Evolutionary conservation across 2,329 filamentous ascomycete species (phyloP), one percentile per base, ranked within the genome.

Genomic region (Sporothrix brasiliensis): DNA sequence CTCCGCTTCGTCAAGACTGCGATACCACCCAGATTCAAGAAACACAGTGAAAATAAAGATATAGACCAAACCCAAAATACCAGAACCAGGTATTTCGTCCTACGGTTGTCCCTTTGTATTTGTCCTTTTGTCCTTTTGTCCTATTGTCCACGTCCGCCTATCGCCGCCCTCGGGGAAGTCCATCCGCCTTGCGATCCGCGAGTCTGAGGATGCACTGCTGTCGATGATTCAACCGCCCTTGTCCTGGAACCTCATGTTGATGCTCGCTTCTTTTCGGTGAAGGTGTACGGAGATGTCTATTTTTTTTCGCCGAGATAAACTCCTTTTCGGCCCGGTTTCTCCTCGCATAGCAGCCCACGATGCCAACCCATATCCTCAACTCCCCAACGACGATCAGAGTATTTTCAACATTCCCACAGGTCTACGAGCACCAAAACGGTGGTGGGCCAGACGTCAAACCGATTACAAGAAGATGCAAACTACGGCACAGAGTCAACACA

Each of bases 181-280:
- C 41, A 39, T 67, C 65, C 65, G 65, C 65, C 30, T 27, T 50
- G 52, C 34, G n/a, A 41, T 19, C 52, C 11, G 13, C 39, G 61
- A 34, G 19, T 27, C 24, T 50, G 61, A 68, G 21, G 50, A 68
- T 56, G 66, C 14, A 30, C 50, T 56, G 52, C 34, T 68, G 66
- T 52, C 66, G 66, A 58, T 68, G 66, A 56, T 58, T 56, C 66
- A 68, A 30, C 47, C 49, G 19, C 52, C 52, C 66, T 47, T 68
- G 50, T 58, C 66, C 66, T 68, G 50, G 52, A 68, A 56, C 66
- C 34, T 67, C 44, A 34, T 19, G 34, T 52, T 66, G 61, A 52
- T 67, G 47, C 63, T 52, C 21, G 10, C 10, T 7, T 16, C 44
- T 30, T 21, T n/a, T 67, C 47, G 19, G 19, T 52, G 47, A 52